Evolutionary conservation across 2,329 filamentous ascomycete species (phyloP).

Genomic region (Diaporthe vaccinii): DNA sequence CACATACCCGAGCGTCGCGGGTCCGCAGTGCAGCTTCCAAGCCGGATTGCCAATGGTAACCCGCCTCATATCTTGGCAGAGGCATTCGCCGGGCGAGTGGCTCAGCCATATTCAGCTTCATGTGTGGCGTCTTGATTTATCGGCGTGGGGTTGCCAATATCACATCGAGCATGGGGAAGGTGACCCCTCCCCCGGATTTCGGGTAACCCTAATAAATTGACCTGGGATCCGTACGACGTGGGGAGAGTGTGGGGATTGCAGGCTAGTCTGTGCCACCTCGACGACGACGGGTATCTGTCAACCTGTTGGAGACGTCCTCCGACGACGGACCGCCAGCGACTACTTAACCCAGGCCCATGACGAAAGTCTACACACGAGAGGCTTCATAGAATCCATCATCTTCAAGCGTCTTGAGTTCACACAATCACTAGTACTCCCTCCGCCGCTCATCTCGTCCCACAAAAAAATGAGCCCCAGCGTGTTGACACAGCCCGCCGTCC

Average conservation of each 20-base stretch:
- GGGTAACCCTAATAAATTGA: constrained; percentile 16
- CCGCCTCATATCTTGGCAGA: neutral
- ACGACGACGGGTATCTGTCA: constrained; percentile 30
- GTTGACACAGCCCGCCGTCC: neutral
- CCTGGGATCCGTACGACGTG: neutral
- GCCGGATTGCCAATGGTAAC: neutral
- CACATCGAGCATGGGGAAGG: neutral
- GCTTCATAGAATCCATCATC: neutral
- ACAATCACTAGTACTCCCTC: neutral
- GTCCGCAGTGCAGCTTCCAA: neutral
- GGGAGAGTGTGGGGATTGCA: constrained; percentile 18
- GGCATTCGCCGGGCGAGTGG: neutral
- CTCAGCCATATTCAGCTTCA: neutral
- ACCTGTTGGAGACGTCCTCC: constrained; percentile 14
- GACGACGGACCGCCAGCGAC: neutral
- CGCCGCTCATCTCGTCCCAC: neutral
- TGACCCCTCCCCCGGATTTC: constrained; percentile 34
- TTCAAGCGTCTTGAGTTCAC: neutral
- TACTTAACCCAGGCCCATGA: neutral
- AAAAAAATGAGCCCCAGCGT: constrained; percentile 38
- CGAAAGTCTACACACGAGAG: neutral
- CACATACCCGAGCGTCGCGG: neutral
- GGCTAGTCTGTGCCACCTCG: neutral
- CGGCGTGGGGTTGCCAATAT: neutral
- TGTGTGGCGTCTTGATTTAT: neutral